Base-by-base conservation (phyloP, 257 asterid species). In the Scutellaria minor region DNA sequence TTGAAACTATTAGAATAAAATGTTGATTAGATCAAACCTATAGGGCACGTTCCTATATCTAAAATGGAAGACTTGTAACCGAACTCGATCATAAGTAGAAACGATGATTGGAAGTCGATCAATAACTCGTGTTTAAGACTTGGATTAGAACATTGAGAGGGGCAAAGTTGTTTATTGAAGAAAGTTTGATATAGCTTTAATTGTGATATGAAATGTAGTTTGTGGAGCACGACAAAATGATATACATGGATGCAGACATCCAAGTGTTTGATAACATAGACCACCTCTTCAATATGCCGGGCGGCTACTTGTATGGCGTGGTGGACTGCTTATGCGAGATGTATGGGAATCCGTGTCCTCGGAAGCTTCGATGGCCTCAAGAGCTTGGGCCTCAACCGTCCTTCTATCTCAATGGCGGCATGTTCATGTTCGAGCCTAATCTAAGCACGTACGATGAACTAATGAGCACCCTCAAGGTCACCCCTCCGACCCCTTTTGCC, bases 171-270 rank as follows among this genome's bases (percentile, higher is more conserved):
- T 5, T 46, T 11, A 10, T 39, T 13, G 48, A 14, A 15, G 9
- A 6, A 15, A 2, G 68, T 18, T 10, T 60, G 10, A 5, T 20
- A 8, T 39, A 1, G 5, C 12, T 52, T 15, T 45, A 4, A 58
- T 22, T 55, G 10, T 52, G 9, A 35, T 64, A 1, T 66, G 70
- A 47, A 42, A 59, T 77, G 82, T 64, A 88, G 95, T 85, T 88
- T 78, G 92, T 83, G 85, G 95, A 88, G 86, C 84, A 83, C 72
- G 65, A 73, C 68, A 84, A 79, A 79, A 79, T 88, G 89, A 76
- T 86, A 72, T 88, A 88, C 86, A 44, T 88, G 83, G 91, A 88
- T 81, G 95, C 87, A 22, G 95, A 86, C 78, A 79, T 88, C 44
- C 92, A 88, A 83, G 92, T 88, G 47, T 88, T 60, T 27, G 90